A percentile compares a stretch with the other conserved stretches of the same genome.
These are phyloP conservation scores for Comarum palustre DNA, from an alignment of 306 rosid genomes.

Conservation along the genomic window DNA sequence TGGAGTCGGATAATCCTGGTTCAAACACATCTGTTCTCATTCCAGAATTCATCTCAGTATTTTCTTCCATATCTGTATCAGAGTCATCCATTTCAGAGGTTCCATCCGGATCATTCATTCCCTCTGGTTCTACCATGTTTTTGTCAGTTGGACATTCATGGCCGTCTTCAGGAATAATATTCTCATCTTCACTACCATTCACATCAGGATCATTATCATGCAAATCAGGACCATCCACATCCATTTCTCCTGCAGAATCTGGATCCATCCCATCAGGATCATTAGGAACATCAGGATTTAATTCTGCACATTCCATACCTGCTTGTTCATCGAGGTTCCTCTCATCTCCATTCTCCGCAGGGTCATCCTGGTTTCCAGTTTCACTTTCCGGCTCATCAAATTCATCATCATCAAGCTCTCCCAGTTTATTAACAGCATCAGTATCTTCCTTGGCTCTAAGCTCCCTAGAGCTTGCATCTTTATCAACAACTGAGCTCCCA, in stretches of 20 bases:
- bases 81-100: conserved; percentile 49
- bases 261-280: conserved; percentile 45
- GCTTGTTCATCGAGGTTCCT: conserved; percentile 57
- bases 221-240: conserved; percentile 49
- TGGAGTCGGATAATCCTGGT: conserved; percentile 34
- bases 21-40: conserved; percentile 39
- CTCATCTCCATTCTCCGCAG: conserved; percentile 43
- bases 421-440: conserved; percentile 42
- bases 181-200: conserved; percentile 40
- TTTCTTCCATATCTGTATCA: conserved; percentile 39
- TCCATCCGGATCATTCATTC: conserved; percentile 42
- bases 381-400: conserved; percentile 44
- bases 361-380: conserved; percentile 32
- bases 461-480: conserved; percentile 58
- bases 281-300: conserved; percentile 43
- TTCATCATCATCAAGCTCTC: conserved; percentile 46
- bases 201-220: conserved; percentile 40
- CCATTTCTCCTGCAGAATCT: conserved; percentile 47
- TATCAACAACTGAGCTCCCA: conserved; percentile 63
- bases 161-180: conserved; percentile 41
- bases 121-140: conserved; percentile 56
- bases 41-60: conserved; percentile 41
- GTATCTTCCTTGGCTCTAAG: conserved; percentile 74
- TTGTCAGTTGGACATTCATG: conserved; percentile 51
- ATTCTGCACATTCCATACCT: conserved; percentile 49